Evolutionary conservation across 345 rosid genomes (phyloP), one percentile per base, ranked within the genome.

Genomic region (Gossypium australe): DNA sequence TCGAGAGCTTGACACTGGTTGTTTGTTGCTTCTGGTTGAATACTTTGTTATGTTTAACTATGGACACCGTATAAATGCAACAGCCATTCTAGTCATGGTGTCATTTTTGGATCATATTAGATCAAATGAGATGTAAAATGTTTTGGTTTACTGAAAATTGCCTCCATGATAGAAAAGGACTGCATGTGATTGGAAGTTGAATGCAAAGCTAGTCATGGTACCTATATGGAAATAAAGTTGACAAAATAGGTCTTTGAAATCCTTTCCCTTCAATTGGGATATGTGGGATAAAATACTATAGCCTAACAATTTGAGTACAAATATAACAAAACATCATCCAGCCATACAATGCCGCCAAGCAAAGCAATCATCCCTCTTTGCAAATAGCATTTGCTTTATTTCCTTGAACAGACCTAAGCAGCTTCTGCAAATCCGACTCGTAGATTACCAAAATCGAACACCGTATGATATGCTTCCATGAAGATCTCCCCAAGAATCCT

Each of bases 401-500:
- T 34, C 61, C 47, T 52, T 27, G 29, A 55, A 18, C 74, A 53
- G 60, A 44, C 41, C 24, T 38, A 71, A 71, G 10, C 75, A 43
- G 66, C 75, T 57, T 71, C 75, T 41, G 66, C 75, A 43, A 71
- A 71, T 43, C 75, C 75, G 0, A 71, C 75, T 22, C 38, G 75
- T 24, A 71, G 75, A 2, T 71, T 71, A 56, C 75, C 75, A 58
- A 57, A 71, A 43, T 71, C 75, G 1, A 71, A 57, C 75, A 71
- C 65, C 1, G 75, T 72, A 16, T 72, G 75, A 24, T 72, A 72
- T 16, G 75, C 75, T 72, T 44, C 75, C 75, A 72, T 58, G 67
- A 72, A 72, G 56, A 72, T 72, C 24, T 44, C 75, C 67, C 75
- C 75, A 4, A 72, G 55, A 44, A 72, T 44, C 73, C 73, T 70